Base-by-base conservation (phyloP, 352 stramenopile species). In the Phytophthora crassamura region DNA sequence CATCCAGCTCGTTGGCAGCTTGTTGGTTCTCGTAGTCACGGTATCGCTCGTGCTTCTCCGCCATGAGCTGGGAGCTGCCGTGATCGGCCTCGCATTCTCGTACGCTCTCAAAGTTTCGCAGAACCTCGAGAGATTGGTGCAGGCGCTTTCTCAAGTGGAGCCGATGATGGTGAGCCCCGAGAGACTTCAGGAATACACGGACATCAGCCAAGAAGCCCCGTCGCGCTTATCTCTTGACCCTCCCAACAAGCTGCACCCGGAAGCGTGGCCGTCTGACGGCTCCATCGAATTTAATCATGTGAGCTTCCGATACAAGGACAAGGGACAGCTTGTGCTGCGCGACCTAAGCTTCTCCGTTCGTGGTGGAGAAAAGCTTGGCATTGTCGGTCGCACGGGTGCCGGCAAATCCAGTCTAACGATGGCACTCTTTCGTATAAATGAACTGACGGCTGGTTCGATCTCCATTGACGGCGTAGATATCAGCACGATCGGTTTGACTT, bases 91-190 rank as follows among this genome's bases (percentile, higher is more conserved):
- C 5, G 73, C 97, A 2, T 95, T 98, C 43, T 91, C 88, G 20
- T 98, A 97, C 80, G 78, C 96, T 10, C 72, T 94, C 9, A 92
- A 94, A 47, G 88, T 98, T 14, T 94, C 84, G 0, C 70, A 81
- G 10, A 91, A 69, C 41, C 75, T 89, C 0, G 95, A 98, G 66
- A 81, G 82, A 9, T 64, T 93, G 1, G 86, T 98, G 12, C 95
- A 90, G 12, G 80, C 84, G 4, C 51, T 75, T 30, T 79, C 66
- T 7, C 63, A 70, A n/a, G 54, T 84, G 10, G 72, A 86, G 57
- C 78, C 47, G 59, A 96, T 54, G 56, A 97, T 97, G 90, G 93
- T 92, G 28, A 95, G 88, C 39, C 89, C 97, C 0, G 94, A 98
- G 58, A 78, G 92, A 20, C 78, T 98, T 48, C 70, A 97, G 16